Base-by-base conservation (phyloP, 441 rosid species). In the Biscutella laevigata region DNA sequence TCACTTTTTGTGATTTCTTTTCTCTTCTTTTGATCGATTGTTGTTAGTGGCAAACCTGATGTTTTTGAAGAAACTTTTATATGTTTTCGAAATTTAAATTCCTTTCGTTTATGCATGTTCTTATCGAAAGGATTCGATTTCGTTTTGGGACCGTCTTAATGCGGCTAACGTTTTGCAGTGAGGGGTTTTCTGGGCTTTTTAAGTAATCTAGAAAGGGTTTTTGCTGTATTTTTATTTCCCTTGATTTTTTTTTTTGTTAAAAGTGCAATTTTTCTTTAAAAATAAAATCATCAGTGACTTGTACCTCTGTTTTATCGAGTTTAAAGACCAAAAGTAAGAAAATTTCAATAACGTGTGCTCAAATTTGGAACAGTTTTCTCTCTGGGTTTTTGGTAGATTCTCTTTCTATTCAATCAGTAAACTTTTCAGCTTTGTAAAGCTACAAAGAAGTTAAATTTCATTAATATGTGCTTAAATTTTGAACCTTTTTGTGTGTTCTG, bases 41-140 rank as follows among this genome's bases (percentile, higher is more conserved):
- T 54, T 13, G 5, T 36, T 7, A 35, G 10, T 49, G 7, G 4
- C n/a, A n/a, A 57, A n/a, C 8, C 19, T 0, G 16, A 15, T 33
- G 24, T 5, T 44, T 1, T 30, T 30, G 11, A 1, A 13, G 26
- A 7, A 17, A 26, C 9, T 13, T 26, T 36, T 53, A 1, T 6
- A 41, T 43, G 32, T 12, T 46, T 54, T 20, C 39, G 50, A 2
- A 24, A 16, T 7, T 22, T 46, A 0, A 0, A 11, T 9, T n/a
- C 10, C 3, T 9, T 40, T 35, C 3, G 36, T 14, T 36, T 19
- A 21, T 65, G 69, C 69, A 65, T 65, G 69, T 28, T 64, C 53
- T 48, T 12, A 54, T 13, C 4, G n/a, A n/a, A n/a, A 6, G 22
- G 20, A 49, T 10, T 38, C 35, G 11, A 13, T 34, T 34, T 43